These are phyloP conservation scores for Harringtonia aguacate DNA, from an alignment of 2,329 filamentous ascomycete genomes.

Conservation along the genomic window DNA sequence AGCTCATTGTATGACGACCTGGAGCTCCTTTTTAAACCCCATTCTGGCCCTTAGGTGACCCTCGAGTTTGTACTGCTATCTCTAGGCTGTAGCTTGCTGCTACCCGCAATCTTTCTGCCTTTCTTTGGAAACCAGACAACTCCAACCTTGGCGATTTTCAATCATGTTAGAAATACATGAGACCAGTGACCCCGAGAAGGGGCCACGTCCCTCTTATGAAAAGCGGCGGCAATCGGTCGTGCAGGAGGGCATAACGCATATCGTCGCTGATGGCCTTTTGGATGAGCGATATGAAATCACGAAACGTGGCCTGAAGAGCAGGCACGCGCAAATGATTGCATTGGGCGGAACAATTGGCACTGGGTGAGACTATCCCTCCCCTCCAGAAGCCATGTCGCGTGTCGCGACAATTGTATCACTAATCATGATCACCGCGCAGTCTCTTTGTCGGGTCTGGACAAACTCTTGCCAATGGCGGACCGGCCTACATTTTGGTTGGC, in stretches of 20 bases:
- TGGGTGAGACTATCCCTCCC: conserved; percentile 17
- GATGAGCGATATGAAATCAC: background rate
- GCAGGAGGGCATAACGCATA: background rate
- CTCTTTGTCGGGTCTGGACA: conserved; percentile 9
- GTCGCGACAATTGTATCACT: too few relatives aligned
- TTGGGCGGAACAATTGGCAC: conserved; percentile 39
- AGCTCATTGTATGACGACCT: too few relatives aligned
- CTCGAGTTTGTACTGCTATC: too few relatives aligned
- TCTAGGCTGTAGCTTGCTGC: too few relatives aligned
- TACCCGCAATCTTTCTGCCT: too few relatives aligned
- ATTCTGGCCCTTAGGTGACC: too few relatives aligned
- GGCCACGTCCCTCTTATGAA: background rate
- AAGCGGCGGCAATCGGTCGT: background rate
- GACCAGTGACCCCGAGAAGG: background rate
- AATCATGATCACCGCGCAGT: conserved; percentile 18
- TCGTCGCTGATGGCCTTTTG: background rate
- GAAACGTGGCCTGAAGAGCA: conserved; percentile 23
- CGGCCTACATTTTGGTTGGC: conserved; percentile 16
- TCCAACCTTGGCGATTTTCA: too few relatives aligned
- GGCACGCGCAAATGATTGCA: conserved; percentile 39
- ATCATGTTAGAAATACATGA: too few relatives aligned
- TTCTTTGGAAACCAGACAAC: too few relatives aligned
- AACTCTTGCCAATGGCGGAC: conserved; percentile 11
- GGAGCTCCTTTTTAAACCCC: too few relatives aligned
- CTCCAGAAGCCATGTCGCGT: too few relatives aligned